phyloP scores from a whole-genome alignment of 2,329 filamentous ascomycete species.

The Simplicillium sp. region DNA sequence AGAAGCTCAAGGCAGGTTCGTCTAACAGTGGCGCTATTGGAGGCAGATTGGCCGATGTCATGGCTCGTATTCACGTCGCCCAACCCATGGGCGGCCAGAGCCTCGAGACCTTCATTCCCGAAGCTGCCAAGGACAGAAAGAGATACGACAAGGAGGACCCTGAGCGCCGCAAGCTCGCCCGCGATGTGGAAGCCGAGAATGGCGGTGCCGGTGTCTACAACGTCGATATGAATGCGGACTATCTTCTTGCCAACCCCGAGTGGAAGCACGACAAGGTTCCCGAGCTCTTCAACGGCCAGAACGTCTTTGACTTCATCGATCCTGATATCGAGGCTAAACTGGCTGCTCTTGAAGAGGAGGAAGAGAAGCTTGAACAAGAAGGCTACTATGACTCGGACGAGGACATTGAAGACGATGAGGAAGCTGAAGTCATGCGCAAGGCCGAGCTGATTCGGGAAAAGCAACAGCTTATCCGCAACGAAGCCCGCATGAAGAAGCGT shows the following conservation, averaged over 20 bases:
- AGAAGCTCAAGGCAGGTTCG: conserved; percentile 92
- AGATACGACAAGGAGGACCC: conserved; percentile 90
- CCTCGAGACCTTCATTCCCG: conserved; percentile 80
- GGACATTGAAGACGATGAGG: conserved; percentile 77
- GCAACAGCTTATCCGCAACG: conserved; percentile 84
- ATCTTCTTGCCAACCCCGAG: conserved; percentile 75
- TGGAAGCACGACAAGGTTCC: conserved; percentile 97
- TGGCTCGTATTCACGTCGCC: conserved; percentile 95
- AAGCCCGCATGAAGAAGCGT: conserved; percentile 87
- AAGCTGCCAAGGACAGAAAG: conserved; percentile 67
- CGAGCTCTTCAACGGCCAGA: conserved; percentile 90
- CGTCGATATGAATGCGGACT: conserved; percentile 83
- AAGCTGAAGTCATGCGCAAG: conserved; percentile 81
- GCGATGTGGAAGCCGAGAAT: conserved; percentile 83
- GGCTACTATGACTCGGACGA: conserved; percentile 88
- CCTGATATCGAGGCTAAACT: conserved; percentile 94
- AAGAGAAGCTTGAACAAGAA: conserved; percentile 82
- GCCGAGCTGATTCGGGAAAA: conserved; percentile 95
- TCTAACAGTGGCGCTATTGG: conserved; percentile 66
- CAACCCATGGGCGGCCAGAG: conserved; percentile 73
- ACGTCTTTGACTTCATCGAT: conserved; percentile 95
- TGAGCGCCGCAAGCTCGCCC: conserved; percentile 69
- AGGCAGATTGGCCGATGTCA: conserved; percentile 77
- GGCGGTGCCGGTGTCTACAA: conserved; percentile 95
- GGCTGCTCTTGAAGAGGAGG: conserved; percentile 84